These are phyloP conservation scores for Silene conica DNA, from an alignment of 148 eudicot genomes.

Conservation along the genomic window DNA sequence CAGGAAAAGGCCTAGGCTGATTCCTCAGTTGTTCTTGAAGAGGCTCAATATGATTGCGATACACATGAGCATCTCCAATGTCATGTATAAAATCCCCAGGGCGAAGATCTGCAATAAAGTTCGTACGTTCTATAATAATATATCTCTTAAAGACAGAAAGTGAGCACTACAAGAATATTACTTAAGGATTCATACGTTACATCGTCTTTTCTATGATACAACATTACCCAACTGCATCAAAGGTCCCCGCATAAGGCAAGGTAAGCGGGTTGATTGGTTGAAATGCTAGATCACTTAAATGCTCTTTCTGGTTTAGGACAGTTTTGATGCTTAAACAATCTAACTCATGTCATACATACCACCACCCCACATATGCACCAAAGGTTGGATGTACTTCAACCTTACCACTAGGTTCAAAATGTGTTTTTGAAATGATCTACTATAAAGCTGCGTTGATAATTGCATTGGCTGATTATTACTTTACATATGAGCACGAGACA, in stretches of 20 bases:
- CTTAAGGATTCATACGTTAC: not conserved
- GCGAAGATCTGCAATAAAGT: constrained; percentile 49
- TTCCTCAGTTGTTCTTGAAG: constrained; percentile 76
- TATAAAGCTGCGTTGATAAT: not conserved
- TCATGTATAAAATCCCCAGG: constrained; percentile 89
- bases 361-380: not conserved
- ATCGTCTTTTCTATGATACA: not conserved
- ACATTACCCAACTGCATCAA: not conserved
- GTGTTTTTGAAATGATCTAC: not conserved
- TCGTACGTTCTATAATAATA: not conserved
- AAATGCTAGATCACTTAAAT: too few relatives aligned
- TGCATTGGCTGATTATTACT: not conserved
- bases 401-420: not conserved
- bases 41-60: constrained; percentile 69
- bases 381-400: not conserved
- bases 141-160: not conserved
- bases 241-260: not conserved
- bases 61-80: constrained; percentile 90
- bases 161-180: not conserved
- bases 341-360: not conserved
- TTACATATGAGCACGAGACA: not conserved
- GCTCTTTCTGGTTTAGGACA: not conserved
- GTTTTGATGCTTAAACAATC: not conserved
- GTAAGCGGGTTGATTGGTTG: not conserved
- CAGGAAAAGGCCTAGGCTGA: constrained; percentile 15